Percentiles rank a stretch among this genome's conserved stretches.
phyloP scores from a whole-genome alignment of 1,284 basidiomycete genomes.

The Neolentinus lepideus region DNA sequence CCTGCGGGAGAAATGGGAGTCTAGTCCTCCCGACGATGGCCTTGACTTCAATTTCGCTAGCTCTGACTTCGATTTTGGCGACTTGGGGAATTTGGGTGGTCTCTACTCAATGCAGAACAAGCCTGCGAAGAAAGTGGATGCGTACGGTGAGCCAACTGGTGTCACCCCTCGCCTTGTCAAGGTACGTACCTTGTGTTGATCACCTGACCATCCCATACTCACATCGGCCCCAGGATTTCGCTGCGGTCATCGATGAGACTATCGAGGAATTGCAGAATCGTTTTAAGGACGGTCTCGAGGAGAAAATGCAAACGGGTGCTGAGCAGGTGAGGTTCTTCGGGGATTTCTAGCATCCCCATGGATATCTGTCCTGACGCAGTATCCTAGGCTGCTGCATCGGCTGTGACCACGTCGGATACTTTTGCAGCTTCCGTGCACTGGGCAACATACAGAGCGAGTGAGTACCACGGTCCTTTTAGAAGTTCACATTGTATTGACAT shows the following conservation, averaged over 20 bases:
- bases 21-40: constrained; percentile 15
- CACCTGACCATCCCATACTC: background rate
- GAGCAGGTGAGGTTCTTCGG: constrained; percentile 29
- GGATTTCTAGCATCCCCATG: background rate
- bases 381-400: constrained; percentile 37
- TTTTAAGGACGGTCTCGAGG: constrained; percentile 49
- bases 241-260: constrained; percentile 31
- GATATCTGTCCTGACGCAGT: background rate
- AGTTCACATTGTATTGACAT: background rate
- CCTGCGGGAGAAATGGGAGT: constrained; percentile 49
- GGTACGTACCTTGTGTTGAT: constrained; percentile 20
- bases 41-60: constrained; percentile 23
- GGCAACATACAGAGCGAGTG: constrained; percentile 48
- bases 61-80: constrained; percentile 21
- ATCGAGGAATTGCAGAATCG: constrained; percentile 37
- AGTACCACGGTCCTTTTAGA: constrained; percentile 14
- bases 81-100: constrained; percentile 7
- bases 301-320: constrained; percentile 46
- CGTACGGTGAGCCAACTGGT: constrained; percentile 32
- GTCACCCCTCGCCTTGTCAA: constrained; percentile 37
- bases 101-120: constrained; percentile 29
- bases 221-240: constrained; percentile 35
- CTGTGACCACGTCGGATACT: constrained; percentile 39
- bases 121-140: constrained; percentile 32
- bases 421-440: constrained; percentile 53